phyloP scores from a whole-genome alignment of 495 filamentous ascomycete genomes.

The Aspergillus incahuasiensis region DNA sequence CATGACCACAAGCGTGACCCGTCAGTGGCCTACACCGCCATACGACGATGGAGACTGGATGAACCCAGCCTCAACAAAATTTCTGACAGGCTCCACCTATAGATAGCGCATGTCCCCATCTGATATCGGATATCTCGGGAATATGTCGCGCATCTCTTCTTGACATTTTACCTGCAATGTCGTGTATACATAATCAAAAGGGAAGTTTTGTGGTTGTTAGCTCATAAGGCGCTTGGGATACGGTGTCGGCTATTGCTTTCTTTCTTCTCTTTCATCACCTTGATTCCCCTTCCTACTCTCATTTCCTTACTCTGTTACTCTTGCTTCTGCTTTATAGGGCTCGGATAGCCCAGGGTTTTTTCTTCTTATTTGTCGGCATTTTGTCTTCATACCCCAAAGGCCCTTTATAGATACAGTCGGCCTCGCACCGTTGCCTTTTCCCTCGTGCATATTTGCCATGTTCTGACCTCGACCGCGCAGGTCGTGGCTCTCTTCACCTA shows the following conservation, averaged over 20 bases:
- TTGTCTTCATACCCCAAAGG: slow-evolving; percentile 41
- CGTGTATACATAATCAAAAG: slow-evolving; percentile 20
- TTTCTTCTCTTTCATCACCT: slow-evolving; percentile 17
- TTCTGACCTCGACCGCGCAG: slow-evolving; percentile 38
- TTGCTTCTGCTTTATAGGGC: slow-evolving; percentile 21
- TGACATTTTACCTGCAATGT: slow-evolving; percentile 13
- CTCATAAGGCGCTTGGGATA: slow-evolving; percentile 37
- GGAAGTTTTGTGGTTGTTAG: slow-evolving; percentile 22
- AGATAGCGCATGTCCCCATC: slow-evolving; percentile 30
- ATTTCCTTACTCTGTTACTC: slow-evolving; percentile 16
- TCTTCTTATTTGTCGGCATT: slow-evolving; percentile 23
- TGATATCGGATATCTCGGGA: slow-evolving; percentile 4
- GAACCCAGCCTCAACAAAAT: slow-evolving; percentile 70
- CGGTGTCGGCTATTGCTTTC: slow-evolving; percentile 22
- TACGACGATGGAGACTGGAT: slow-evolving; percentile 89
- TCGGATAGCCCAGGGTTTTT: slow-evolving; percentile 20
- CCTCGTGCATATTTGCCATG: slow-evolving; percentile 25
- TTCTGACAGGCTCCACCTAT: slow-evolving; percentile 55
- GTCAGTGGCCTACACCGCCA: slow-evolving; percentile 94
- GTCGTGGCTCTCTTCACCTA: slow-evolving; percentile 28
- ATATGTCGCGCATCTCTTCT: slow-evolving; percentile 8
- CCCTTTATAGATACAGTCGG: slow-evolving; percentile 40
- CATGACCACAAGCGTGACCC: slow-evolving; percentile 48
- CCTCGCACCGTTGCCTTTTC: slow-evolving; percentile 34
- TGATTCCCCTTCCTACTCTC: slow-evolving; percentile 20